Percentiles rank a stretch among this genome's conserved stretches.
phyloP scores from a whole-genome alignment of 257 asterid species.

The Gynochthodes officinalis region DNA sequence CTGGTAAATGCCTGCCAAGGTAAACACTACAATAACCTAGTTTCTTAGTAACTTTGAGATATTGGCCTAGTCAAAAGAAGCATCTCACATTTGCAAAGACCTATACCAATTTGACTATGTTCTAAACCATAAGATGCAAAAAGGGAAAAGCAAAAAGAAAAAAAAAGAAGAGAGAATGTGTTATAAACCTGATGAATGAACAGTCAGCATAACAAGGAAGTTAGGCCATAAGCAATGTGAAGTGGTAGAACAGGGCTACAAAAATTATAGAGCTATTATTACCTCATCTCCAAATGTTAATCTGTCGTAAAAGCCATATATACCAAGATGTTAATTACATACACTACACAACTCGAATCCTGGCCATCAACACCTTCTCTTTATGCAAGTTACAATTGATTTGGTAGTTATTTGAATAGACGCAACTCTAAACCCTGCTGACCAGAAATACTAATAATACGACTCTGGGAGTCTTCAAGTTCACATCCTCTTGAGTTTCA shows the following conservation, averaged over 20 bases:
- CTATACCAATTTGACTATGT: too few relatives aligned
- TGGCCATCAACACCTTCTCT: neutral
- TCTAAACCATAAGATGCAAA: too few relatives aligned
- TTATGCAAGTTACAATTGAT: neutral
- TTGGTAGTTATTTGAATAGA: neutral
- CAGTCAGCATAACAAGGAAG: neutral
- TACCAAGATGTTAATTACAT: constrained; percentile 4
- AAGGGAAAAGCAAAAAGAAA: too few relatives aligned
- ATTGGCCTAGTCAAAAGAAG: too few relatives aligned
- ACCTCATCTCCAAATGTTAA: neutral
- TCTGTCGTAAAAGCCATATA: neutral
- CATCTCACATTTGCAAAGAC: too few relatives aligned
- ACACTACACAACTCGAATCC: constrained; percentile 11
- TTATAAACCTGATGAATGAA: neutral
- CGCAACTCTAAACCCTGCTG: neutral
- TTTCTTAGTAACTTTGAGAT: neutral
- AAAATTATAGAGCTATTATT: constrained; percentile 9
- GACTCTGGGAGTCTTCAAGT: neutral
- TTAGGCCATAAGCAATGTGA: neutral
- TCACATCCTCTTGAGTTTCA: constrained; percentile 4
- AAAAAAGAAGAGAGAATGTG: too few relatives aligned
- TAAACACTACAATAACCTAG: too few relatives aligned
- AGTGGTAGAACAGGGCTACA: neutral
- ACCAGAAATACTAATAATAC: neutral
- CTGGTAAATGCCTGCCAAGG: too few relatives aligned